phyloP scores from a whole-genome alignment of 352 stramenopile genomes.

The Pythium periplocum region DNA sequence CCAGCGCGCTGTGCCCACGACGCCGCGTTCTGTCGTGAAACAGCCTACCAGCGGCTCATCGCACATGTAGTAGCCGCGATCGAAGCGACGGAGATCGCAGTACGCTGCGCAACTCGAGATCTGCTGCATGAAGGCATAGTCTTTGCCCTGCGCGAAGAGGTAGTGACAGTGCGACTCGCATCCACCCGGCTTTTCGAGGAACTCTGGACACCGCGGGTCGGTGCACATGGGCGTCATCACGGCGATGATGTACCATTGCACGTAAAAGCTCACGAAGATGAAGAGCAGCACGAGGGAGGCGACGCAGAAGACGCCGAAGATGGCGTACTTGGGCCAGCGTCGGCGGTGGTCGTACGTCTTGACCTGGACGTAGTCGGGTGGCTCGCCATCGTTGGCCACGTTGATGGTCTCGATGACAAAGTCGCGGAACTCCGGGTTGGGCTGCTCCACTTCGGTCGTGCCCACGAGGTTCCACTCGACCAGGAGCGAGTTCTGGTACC shows the following conservation, averaged over 20 bases:
- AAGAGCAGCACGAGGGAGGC: constrained; percentile 47
- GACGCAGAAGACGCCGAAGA: constrained; percentile 44
- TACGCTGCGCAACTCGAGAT: constrained; percentile 40
- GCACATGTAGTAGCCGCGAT: constrained; percentile 45
- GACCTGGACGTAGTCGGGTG: constrained; percentile 54
- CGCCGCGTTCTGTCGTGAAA: constrained; percentile 45
- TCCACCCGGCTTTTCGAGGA: constrained; percentile 20
- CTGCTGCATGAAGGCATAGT: constrained; percentile 41
- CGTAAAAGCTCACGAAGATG: constrained; percentile 49
- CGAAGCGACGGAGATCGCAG: constrained; percentile 34
- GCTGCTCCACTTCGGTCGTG: constrained; percentile 38
- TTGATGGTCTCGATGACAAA: constrained; percentile 58
- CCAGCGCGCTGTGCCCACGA: constrained; percentile 54
- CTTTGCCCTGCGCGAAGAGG: constrained; percentile 41
- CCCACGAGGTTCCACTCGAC: constrained; percentile 60
- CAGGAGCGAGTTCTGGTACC: constrained; percentile 59
- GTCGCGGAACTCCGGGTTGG: constrained; percentile 49
- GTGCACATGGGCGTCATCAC: constrained; percentile 66
- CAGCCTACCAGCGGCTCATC: constrained; percentile 43
- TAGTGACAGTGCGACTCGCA: constrained; percentile 43
- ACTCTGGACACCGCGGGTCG: constrained; percentile 44
- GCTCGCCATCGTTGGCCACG: constrained; percentile 41
- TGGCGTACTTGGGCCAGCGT: constrained; percentile 51
- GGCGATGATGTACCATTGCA: constrained; percentile 67
- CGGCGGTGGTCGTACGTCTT: constrained; percentile 48